Conservation (phyloP, 352 stramenopile genomes). For the Globisporangium nunn region DNA sequence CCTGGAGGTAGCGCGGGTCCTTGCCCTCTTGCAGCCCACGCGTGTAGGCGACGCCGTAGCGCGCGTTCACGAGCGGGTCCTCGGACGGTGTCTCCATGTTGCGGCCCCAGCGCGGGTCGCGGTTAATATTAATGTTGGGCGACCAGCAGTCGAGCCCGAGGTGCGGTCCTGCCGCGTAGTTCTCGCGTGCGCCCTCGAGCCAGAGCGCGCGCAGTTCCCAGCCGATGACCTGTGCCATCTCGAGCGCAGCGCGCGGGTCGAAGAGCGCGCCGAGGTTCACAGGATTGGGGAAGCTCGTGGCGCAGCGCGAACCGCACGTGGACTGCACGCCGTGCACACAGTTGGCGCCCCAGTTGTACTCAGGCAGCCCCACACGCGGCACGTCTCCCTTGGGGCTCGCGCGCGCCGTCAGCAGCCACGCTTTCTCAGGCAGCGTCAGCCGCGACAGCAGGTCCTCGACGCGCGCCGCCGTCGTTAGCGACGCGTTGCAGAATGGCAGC, state of each 20-base stretch:
- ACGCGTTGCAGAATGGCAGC: slow-evolving; percentile 77
- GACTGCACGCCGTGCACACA: slow-evolving; percentile 89
- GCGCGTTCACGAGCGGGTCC: slow-evolving; percentile 88
- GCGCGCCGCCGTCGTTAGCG: slow-evolving; percentile 43
- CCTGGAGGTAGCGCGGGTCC: slow-evolving; percentile 61
- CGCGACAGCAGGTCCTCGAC: slow-evolving; percentile 70
- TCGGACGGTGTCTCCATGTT: slow-evolving; percentile 92
- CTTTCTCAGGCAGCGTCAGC: slow-evolving; percentile 67
- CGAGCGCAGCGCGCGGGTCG: slow-evolving; percentile 63
- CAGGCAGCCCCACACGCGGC: slow-evolving; percentile 69
- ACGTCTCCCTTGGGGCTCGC: slow-evolving; percentile 69
- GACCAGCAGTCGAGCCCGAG: slow-evolving; percentile 90
- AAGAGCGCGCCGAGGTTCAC: slow-evolving; percentile 87
- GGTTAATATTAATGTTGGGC: slow-evolving; percentile 94
- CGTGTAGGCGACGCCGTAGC: slow-evolving; percentile 90
- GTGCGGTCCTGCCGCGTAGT: slow-evolving; percentile 51
- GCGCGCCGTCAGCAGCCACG: slow-evolving; percentile 58
- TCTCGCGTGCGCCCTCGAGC: slow-evolving; percentile 69
- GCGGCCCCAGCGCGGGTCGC: slow-evolving; percentile 91
- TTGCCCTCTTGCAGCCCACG: slow-evolving; percentile 80
- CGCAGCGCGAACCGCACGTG: slow-evolving; percentile 62
- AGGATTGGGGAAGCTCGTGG: slow-evolving; percentile 90
- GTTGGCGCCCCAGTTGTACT: slow-evolving; percentile 93
- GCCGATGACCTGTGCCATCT: slow-evolving; percentile 86
- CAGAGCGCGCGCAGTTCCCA: slow-evolving; percentile 74